These are phyloP conservation scores for Lunularia cruciata DNA, from an alignment of 225 moss, liverwort and hornwort species.

Conservation along the genomic window DNA sequence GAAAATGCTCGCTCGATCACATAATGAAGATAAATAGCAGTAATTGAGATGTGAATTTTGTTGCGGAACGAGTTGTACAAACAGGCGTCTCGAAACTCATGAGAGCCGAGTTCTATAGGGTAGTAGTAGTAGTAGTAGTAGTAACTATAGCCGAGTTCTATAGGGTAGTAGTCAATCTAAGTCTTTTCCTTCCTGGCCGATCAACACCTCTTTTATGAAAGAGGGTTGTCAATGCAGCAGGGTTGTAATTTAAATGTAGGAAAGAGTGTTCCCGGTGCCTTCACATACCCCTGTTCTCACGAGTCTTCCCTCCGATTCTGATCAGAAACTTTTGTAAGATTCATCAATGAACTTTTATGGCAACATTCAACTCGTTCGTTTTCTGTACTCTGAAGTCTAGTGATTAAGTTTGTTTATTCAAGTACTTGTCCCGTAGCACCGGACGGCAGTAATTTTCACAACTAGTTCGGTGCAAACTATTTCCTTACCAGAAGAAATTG, in stretches of 20 bases:
- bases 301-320: too few species aligned
- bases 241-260: not conserved
- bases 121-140: not conserved
- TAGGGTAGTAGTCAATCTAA: not conserved
- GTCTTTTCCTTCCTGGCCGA: not conserved
- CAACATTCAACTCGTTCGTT: too few species aligned
- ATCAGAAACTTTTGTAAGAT: too few species aligned
- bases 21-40: not conserved
- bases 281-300: too few species aligned
- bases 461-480: too few species aligned
- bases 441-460: too few species aligned
- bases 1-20: not conserved
- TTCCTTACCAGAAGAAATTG: too few species aligned
- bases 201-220: not conserved
- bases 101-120: not conserved
- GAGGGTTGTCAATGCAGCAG: not conserved
- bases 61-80: slow-evolving; percentile 12
- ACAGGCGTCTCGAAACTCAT: not conserved
- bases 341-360: too few species aligned
- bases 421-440: too few species aligned
- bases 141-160: not conserved
- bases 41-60: slow-evolving; percentile 13
- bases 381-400: too few species aligned
- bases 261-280: too few species aligned
- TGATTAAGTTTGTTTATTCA: too few species aligned